Percentiles rank a stretch among this genome's conserved stretches.
These are phyloP conservation scores for Collybiopsis confluens DNA, from an alignment of 768 basidiomycete genomes.

Conservation along the genomic window DNA sequence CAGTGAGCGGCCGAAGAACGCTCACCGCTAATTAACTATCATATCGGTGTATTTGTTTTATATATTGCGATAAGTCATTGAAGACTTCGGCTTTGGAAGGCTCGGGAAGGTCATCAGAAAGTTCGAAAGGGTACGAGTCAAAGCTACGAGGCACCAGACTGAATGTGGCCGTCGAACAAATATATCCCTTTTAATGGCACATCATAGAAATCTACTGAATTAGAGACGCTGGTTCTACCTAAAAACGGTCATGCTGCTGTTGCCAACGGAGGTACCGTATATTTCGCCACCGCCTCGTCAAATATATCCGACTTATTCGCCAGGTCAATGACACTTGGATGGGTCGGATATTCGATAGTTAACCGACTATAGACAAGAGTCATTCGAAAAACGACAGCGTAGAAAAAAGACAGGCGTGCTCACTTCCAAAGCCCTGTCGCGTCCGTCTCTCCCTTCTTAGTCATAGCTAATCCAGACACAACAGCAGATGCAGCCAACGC, in stretches of 20 bases:
- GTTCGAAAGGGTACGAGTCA: too few species aligned
- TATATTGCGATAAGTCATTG: too few species aligned
- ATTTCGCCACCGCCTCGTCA: conserved; percentile 57
- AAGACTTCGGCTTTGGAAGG: too few species aligned
- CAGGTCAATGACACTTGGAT: conserved; percentile 70
- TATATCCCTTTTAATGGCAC: too few species aligned
- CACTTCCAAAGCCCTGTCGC: conserved; percentile 64
- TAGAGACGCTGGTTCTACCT: neutral
- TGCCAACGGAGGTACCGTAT: conserved; percentile 52
- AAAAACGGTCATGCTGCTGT: conserved; percentile 9
- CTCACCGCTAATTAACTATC: too few species aligned
- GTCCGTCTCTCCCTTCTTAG: conserved; percentile 56
- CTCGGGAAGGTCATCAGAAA: too few species aligned
- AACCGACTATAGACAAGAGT: conserved; percentile 28
- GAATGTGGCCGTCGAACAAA: too few species aligned
- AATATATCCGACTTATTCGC: conserved; percentile 57
- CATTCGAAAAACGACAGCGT: conserved; percentile 7
- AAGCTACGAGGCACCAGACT: too few species aligned
- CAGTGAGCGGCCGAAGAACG: too few species aligned
- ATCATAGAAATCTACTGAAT: too few species aligned
- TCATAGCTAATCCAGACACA: conserved; percentile 48
- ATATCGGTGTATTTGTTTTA: too few species aligned
- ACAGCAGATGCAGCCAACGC: conserved; percentile 66
- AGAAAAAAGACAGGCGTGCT: conserved; percentile 22
- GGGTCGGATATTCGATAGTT: conserved; percentile 49